Evolutionary conservation across 2,329 filamentous ascomycete genomes (phyloP), one percentile per base, ranked within the genome.

Genomic region (Atkinsonella texensis): DNA sequence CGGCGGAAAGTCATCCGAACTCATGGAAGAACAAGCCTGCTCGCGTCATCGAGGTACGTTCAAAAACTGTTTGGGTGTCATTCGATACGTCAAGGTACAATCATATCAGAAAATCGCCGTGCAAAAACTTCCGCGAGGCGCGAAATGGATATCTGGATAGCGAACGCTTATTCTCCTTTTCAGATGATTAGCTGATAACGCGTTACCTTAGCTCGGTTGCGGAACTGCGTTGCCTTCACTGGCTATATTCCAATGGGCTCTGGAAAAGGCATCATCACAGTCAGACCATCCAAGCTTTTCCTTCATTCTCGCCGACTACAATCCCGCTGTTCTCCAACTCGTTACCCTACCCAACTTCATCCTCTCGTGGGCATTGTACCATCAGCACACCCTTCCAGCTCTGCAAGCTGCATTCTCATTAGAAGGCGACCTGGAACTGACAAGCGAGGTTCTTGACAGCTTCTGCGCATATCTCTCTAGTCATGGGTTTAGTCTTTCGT

Each of bases 261-360:
- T 69, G 57, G 65, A 68, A 45, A 67, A 63, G 15, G 55, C 56
- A 20, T 48, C 57, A 46, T 35, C 48, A 11, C 45, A 32, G 40
- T 8, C 39, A 42, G 45, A 46, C 3, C 46, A 42, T 9, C 55
- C 54, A 28, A 65, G 85, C 31, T 74, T 86, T 31, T 74, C 77
- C 50, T 76, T 91, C 57, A 78, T 81, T 17, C 69, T 91, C 23
- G 83, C 85, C 49, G 87, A 93, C 68, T 93, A 90, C 70, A 93
- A 93, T 62, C 80, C 81, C 39, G 79, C 82, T 3, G 87, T 93
- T 12, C 73, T 93, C 49, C 79, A 85, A 53, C 79, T 91, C 13
- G 86, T 90, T 55, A 91, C 87, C 1, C 65, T 93, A 35, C 87
- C 87, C 50, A 93, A 93, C 67, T 71, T 91, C 43, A 65, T 93